phyloP scores from a whole-genome alignment of 1,284 basidiomycete genomes.

The Meira miltonrushii region DNA sequence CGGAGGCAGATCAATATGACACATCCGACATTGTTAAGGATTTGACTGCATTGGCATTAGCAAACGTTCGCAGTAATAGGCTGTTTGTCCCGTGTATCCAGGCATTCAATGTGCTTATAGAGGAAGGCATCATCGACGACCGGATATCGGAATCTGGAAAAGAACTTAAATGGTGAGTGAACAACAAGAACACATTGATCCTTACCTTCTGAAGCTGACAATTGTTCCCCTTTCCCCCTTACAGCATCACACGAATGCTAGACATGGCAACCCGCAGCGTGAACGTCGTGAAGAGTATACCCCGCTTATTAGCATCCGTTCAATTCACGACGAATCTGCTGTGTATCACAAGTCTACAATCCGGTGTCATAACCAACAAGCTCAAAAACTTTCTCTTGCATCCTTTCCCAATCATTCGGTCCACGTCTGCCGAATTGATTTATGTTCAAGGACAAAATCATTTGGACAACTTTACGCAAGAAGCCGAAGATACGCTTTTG shows the following conservation, averaged over 20 bases:
- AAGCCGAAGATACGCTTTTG: constrained; percentile 9
- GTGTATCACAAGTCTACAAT: background rate
- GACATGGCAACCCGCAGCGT: constrained; percentile 5
- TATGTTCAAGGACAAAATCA: background rate
- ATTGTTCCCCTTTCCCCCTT: background rate
- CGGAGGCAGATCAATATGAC: background rate
- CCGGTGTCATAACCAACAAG: background rate
- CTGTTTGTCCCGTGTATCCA: constrained; percentile 1
- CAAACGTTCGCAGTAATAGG: background rate
- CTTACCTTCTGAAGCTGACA: background rate
- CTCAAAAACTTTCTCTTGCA: constrained; percentile 1
- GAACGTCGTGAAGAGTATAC: constrained; percentile 11
- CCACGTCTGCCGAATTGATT: background rate
- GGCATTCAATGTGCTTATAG: background rate
- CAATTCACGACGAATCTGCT: background rate
- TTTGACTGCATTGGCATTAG: constrained; percentile 1
- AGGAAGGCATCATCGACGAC: background rate
- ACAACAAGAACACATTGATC: background rate
- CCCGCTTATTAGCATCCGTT: constrained; percentile 11
- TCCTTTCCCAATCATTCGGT: constrained; percentile 1
- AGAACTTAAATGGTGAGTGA: background rate
- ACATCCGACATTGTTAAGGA: background rate
- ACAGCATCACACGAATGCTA: constrained; percentile 1
- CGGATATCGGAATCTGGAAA: background rate
- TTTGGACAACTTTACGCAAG: background rate